These are phyloP conservation scores for Cercospora nicotianae DNA, from an alignment of 2,329 filamentous ascomycete species.

Conservation along the genomic window DNA sequence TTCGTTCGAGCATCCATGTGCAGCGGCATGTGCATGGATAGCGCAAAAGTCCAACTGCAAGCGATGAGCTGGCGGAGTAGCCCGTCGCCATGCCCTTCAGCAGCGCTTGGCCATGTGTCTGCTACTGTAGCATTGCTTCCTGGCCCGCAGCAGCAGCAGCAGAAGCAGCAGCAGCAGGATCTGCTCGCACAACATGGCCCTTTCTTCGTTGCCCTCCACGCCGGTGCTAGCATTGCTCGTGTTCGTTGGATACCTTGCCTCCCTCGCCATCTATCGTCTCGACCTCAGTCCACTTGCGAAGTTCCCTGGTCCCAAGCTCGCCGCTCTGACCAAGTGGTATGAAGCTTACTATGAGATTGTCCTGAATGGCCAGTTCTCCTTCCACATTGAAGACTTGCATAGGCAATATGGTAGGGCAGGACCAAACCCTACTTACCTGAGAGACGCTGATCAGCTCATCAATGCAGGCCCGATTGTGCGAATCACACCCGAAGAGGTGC, in stretches of 20 bases:
- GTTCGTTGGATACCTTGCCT: constrained; percentile 17
- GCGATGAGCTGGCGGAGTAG: not conserved
- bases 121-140: not conserved
- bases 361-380: constrained; percentile 30
- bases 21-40: not conserved
- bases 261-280: constrained; percentile 28
- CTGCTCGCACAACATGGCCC: constrained; percentile 11
- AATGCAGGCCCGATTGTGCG: constrained; percentile 26
- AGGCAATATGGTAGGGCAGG: constrained; percentile 29
- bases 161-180: constrained; percentile 1
- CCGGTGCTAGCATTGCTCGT: constrained; percentile 11
- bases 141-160: not conserved
- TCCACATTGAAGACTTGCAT: constrained; percentile 34
- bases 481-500: constrained; percentile 46
- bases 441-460: not conserved
- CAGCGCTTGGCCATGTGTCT: not conserved
- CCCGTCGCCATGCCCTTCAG: not conserved
- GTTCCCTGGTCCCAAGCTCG: constrained; percentile 35
- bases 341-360: constrained; percentile 36
- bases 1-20: not conserved
- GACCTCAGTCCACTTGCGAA: constrained; percentile 31
- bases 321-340: constrained; percentile 33
- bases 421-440: not conserved
- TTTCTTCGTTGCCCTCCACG: constrained; percentile 10
- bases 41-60: not conserved